Evolutionary conservation across 2,329 filamentous ascomycete species (phyloP), one percentile per base, ranked within the genome.

Genomic region (Cladosporium sphaerospermum): DNA sequence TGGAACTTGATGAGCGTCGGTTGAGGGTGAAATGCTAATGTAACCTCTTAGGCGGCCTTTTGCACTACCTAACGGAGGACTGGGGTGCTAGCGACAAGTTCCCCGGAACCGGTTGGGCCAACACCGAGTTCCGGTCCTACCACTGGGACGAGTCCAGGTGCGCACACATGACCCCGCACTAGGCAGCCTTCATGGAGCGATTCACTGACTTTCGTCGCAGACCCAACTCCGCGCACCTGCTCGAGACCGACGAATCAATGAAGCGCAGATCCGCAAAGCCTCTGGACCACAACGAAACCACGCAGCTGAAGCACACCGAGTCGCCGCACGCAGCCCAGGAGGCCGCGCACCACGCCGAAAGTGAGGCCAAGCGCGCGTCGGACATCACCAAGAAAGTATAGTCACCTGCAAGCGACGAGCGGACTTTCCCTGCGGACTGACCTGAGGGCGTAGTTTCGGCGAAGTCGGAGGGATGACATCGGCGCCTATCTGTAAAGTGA

Each of bases 41-140:
- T 42, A 23, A 42, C 8, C 18, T n/a, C 16, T 2, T 39, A 63
- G 57, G 60, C 46, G 88, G 86, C 1, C 87, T 91, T 61, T 67
- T 95, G 62, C 90, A 96, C 68, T 95, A 89, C 63, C 73, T 96
- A 57, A 93, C 88, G 0, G 81, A 90, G 60, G 89, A 95, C 63
- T 95, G 84, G 82, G 75, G 82, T 51, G 86, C 83, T 40, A 78
- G 62, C 62, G 74, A 73, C 45, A 65, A 69, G 41, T 75, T 73
- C 59, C 65, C 71, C 55, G 76, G 84, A 37, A 90, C 86, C 9
- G 84, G 81, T 5, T 91, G 87, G 88, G 65, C 68, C 8, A 91
- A 91, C 67, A 84, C 84, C 49, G 86, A 91, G 70, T 84, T 75
- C 65, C 81, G 87, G 54, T 82, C 82, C 4, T 90, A 84, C 67